Evolutionary conservation across 345 rosid genomes (phyloP).

Genomic region (Mercurialis annua): DNA sequence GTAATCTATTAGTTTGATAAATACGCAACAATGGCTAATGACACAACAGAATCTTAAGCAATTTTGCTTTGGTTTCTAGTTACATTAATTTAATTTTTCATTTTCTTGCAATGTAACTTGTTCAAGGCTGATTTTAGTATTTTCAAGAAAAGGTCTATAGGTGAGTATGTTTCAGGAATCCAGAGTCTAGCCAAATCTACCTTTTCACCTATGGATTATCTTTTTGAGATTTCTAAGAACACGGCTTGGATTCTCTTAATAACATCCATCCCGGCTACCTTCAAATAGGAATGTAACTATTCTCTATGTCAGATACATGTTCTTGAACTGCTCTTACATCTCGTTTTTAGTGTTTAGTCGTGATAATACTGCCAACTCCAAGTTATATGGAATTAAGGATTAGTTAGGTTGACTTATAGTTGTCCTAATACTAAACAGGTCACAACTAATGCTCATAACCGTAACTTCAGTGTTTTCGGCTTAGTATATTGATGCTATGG

Average conservation of each 20-base stretch:
- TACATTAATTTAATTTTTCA: too few species aligned
- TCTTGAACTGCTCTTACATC: too few species aligned
- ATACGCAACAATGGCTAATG: too few species aligned
- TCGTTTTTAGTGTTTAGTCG: too few species aligned
- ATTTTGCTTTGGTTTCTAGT: neutral
- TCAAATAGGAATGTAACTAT: conserved; percentile 1
- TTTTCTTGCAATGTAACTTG: neutral
- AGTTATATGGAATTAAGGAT: too few species aligned
- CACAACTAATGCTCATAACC: conserved; percentile 5
- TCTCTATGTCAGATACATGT: too few species aligned
- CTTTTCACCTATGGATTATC: neutral
- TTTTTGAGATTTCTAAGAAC: neutral
- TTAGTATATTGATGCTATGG: conserved; percentile 1
- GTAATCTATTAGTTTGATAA: neutral
- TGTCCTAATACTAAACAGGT: neutral
- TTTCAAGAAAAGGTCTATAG: neutral
- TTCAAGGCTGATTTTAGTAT: neutral
- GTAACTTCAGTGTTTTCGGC: conserved; percentile 7
- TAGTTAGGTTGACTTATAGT: too few species aligned
- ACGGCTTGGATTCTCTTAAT: too few species aligned
- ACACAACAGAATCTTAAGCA: neutral
- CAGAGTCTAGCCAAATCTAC: neutral
- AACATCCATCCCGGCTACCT: neutral
- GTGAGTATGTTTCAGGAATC: neutral
- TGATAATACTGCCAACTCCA: too few species aligned